These are phyloP conservation scores for Trypanosoma rangeli DNA, from an alignment of 208 protist species.

Conservation along the genomic window DNA sequence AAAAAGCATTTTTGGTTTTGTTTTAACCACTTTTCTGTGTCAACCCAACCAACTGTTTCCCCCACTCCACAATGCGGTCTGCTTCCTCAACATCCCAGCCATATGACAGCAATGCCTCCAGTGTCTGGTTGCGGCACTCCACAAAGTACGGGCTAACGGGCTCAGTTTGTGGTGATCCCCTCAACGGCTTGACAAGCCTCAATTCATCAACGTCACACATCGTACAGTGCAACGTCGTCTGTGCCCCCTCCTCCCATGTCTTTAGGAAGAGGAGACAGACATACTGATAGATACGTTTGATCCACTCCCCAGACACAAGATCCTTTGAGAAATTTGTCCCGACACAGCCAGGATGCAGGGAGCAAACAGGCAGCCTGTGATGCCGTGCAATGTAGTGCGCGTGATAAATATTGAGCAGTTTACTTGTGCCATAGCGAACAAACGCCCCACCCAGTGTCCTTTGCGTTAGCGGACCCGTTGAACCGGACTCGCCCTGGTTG, in stretches of 20 bases:
- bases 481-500: slow-evolving; percentile 49
- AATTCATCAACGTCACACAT: slow-evolving; percentile 81
- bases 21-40: slow-evolving; percentile 1
- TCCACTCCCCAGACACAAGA: slow-evolving; percentile 30
- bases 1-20: neutral
- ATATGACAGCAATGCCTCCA: slow-evolving; percentile 56
- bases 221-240: slow-evolving; percentile 86
- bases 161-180: slow-evolving; percentile 5
- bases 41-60: slow-evolving; percentile 55
- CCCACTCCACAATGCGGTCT: slow-evolving; percentile 67
- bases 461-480: slow-evolving; percentile 39
- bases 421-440: slow-evolving; percentile 81
- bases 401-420: slow-evolving; percentile 86
- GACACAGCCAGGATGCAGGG: slow-evolving; percentile 82
- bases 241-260: slow-evolving; percentile 68
- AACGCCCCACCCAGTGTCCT: slow-evolving; percentile 38
- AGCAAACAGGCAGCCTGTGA: slow-evolving; percentile 56
- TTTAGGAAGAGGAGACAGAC: slow-evolving; percentile 62
- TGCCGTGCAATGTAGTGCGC: slow-evolving; percentile 72
- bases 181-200: slow-evolving; percentile 44
- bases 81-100: slow-evolving; percentile 82
- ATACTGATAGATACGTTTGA: slow-evolving; percentile 34
- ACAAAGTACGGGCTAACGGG: slow-evolving; percentile 84
- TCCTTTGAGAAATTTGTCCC: slow-evolving; percentile 68
- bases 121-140: slow-evolving; percentile 76